Conservation (phyloP, 176 grass and related monocot genomes). For the Bromus sterilis region DNA sequence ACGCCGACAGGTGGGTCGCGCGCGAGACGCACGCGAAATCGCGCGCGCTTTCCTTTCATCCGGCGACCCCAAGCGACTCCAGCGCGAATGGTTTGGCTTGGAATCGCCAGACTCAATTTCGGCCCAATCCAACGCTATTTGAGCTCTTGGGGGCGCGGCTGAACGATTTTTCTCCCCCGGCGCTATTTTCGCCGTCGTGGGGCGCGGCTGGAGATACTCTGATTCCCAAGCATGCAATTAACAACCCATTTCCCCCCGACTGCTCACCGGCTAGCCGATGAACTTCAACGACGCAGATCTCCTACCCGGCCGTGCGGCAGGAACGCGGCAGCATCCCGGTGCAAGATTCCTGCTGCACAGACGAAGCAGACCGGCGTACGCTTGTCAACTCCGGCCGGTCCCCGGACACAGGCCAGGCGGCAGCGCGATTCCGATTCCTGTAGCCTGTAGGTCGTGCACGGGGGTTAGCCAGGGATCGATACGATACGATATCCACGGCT, state of each 20-base stretch:
- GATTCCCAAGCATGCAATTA: not conserved
- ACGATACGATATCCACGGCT: not conserved
- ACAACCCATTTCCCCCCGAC: not conserved
- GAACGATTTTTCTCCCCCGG: too few relatives aligned
- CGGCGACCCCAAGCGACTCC: too few relatives aligned
- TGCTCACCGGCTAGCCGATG: conserved; percentile 7
- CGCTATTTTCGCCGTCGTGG: too few relatives aligned
- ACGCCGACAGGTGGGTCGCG: too few relatives aligned
- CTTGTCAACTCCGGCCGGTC: not conserved
- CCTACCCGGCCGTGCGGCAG: not conserved
- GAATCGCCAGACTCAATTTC: too few relatives aligned
- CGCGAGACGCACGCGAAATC: too few relatives aligned
- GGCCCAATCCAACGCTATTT: too few relatives aligned
- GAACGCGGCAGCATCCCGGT: not conserved
- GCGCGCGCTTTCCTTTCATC: too few relatives aligned
- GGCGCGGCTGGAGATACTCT: too few relatives aligned
- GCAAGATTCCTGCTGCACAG: conserved; percentile 18
- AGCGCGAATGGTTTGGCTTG: too few relatives aligned
- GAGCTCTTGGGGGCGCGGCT: too few relatives aligned
- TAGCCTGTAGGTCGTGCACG: not conserved
- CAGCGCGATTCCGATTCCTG: not conserved
- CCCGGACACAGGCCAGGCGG: not conserved
- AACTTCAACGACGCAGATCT: not conserved
- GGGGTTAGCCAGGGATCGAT: too few relatives aligned
- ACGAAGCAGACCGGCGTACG: not conserved